phyloP scores from a whole-genome alignment of 768 basidiomycete species.

The Pleurotus salmoneostramineus region DNA sequence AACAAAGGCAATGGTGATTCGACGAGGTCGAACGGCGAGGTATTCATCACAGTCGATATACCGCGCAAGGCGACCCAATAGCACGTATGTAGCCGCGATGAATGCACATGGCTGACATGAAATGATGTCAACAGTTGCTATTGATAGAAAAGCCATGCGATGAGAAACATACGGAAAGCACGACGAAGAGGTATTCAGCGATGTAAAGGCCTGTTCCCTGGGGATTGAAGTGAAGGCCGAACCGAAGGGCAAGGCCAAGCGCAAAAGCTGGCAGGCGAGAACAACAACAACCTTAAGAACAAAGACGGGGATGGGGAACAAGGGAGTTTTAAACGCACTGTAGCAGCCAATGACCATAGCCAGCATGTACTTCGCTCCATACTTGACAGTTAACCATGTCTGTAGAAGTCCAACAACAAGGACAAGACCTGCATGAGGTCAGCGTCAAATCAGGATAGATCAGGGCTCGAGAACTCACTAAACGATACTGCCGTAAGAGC shows the following conservation, averaged over 20 bases:
- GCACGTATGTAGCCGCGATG: conserved; percentile 64
- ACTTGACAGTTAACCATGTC: conserved; percentile 35
- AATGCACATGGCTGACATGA: conserved; percentile 67
- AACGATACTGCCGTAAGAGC: conserved; percentile 46
- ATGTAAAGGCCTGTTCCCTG: conserved; percentile 53
- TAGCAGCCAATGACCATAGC: conserved; percentile 59
- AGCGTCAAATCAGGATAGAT: not conserved
- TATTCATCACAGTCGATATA: conserved; percentile 43
- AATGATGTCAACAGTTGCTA: not conserved
- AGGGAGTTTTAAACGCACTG: conserved; percentile 29
- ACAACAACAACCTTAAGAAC: not conserved
- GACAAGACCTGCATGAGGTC: conserved; percentile 26
- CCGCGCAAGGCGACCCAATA: conserved; percentile 57
- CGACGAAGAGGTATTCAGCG: conserved; percentile 54
- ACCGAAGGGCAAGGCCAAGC: conserved; percentile 51
- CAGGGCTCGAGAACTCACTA: conserved; percentile 23
- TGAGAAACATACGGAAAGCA: conserved; percentile 42
- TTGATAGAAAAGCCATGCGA: not conserved
- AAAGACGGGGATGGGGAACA: not conserved
- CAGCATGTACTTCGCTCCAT: conserved; percentile 56
- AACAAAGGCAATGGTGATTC: conserved; percentile 57
- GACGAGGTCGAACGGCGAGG: conserved; percentile 42
- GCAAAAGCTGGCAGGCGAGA: conserved; percentile 41
- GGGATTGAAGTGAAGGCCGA: conserved; percentile 49
- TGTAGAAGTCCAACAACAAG: conserved; percentile 39